phyloP scores from a whole-genome alignment of 805 yeast genomes.

The Nakazawaea peltata region DNA sequence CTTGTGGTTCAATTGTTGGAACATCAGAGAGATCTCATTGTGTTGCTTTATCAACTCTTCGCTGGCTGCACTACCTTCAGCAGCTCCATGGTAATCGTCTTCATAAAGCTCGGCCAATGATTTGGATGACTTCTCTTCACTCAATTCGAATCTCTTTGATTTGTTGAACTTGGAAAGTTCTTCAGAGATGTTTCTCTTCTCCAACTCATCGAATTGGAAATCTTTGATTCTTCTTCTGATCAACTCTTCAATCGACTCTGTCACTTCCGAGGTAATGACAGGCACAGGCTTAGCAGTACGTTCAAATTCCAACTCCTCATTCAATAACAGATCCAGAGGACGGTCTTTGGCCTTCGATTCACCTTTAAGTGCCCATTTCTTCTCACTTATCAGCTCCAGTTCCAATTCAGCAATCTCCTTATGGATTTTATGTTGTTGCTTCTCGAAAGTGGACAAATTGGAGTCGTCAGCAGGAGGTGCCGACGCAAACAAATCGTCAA shows the following conservation, averaged over 20 bases:
- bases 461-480: conserved; percentile 19
- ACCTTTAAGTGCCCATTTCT: conserved; percentile 92
- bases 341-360: conserved; percentile 78
- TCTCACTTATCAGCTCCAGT: conserved; percentile 81
- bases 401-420: conserved; percentile 75
- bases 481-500: conserved; percentile 52
- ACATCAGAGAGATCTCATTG: conserved; percentile 65
- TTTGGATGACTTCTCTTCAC: conserved; percentile 77
- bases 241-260: conserved; percentile 82
- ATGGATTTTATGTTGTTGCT: conserved; percentile 69
- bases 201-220: conserved; percentile 77
- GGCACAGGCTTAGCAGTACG: conserved; percentile 95
- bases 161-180: conserved; percentile 47
- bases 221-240: conserved; percentile 74
- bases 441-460: conserved; percentile 68
- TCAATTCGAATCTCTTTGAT: conserved; percentile 53
- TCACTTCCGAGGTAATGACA: conserved; percentile 80
- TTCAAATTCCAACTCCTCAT: conserved; percentile 82
- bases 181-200: conserved; percentile 61
- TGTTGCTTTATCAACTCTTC: conserved; percentile 70
- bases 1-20: conserved; percentile 53
- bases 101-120: conserved; percentile 91
- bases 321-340: conserved; percentile 76
- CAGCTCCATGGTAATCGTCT: conserved; percentile 59
- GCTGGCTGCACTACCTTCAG: conserved; percentile 33